Conservation (phyloP, 2,329 filamentous ascomycete genomes). For the Colletotrichum costaricense region DNA sequence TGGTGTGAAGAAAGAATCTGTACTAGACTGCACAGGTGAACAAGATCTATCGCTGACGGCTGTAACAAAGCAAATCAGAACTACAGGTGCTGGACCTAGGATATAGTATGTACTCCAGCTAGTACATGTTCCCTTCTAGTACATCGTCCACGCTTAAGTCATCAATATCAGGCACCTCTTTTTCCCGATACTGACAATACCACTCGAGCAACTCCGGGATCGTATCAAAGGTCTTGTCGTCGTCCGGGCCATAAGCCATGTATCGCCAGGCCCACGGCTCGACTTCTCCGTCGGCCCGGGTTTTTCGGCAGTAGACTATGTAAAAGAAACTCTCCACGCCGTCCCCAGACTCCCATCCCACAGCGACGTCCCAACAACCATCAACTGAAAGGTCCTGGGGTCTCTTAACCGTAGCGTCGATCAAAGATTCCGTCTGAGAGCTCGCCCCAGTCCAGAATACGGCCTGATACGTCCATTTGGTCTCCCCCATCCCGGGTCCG, state of each 20-base stretch:
- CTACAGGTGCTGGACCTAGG: too few species aligned
- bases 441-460: not conserved
- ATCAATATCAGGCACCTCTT: not conserved
- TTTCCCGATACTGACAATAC: not conserved
- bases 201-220: not conserved
- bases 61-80: too few species aligned
- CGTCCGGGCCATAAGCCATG: not conserved
- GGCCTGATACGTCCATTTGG: not conserved
- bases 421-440: not conserved
- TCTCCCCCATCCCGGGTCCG: not conserved
- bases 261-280: not conserved
- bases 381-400: not conserved
- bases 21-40: too few species aligned
- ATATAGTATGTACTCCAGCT: not conserved
- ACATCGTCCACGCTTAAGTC: not conserved
- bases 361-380: not conserved
- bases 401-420: not conserved
- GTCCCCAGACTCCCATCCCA: not conserved
- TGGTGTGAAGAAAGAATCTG: too few species aligned
- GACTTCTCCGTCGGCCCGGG: not conserved
- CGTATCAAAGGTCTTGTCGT: not conserved
- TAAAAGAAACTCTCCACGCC: not conserved
- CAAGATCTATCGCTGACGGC: too few species aligned
- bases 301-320: not conserved
- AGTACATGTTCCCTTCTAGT: not conserved